A percentile compares a stretch with the other conserved stretches of the same genome.
These are phyloP conservation scores for Antitrichia curtipendula DNA, from an alignment of 225 moss, liverwort and hornwort genomes.

Conservation along the genomic window DNA sequence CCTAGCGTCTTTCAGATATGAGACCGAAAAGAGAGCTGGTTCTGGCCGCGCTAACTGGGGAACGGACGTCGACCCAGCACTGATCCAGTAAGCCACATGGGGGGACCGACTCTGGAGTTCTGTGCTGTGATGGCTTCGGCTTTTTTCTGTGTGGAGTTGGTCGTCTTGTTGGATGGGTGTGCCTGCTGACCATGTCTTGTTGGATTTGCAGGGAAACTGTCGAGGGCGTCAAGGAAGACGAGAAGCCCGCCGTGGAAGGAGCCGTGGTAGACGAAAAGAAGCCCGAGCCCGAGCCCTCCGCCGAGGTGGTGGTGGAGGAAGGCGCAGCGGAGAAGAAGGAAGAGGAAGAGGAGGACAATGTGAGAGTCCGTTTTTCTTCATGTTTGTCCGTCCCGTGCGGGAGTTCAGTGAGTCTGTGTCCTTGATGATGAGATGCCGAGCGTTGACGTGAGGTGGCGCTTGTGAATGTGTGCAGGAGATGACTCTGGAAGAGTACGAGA, in stretches of 20 bases:
- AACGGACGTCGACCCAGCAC: conserved; percentile 46
- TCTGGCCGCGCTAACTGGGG: conserved; percentile 95
- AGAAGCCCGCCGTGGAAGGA: conserved; percentile 1
- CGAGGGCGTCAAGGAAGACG: conserved; percentile 18
- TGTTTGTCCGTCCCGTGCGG: background rate
- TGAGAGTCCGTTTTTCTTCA: background rate
- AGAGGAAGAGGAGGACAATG: conserved; percentile 59
- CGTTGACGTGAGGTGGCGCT: background rate
- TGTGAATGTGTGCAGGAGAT: conserved; percentile 22
- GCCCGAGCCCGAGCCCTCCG: conserved; percentile 9
- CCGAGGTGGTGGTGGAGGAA: conserved; percentile 6
- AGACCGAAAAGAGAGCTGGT: conserved; percentile 73
- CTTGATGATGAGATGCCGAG: background rate
- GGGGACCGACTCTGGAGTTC: background rate
- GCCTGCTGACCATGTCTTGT: background rate
- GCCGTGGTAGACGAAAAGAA: conserved; percentile 13
- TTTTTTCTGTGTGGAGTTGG: background rate
- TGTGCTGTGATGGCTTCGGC: background rate
- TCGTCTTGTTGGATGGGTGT: background rate
- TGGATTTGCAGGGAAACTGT: conserved; percentile 19
- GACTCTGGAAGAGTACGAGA: conserved; percentile 85
- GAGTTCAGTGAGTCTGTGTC: background rate
- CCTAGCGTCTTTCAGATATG: conserved; percentile 42
- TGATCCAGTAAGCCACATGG: conserved; percentile 45
- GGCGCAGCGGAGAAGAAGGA: conserved; percentile 13